A percentile compares a stretch with the other conserved stretches of the same genome.
Evolutionary conservation across 2,329 filamentous ascomycete genomes (phyloP).

Genomic region (Trichoderma citrinoviride): DNA sequence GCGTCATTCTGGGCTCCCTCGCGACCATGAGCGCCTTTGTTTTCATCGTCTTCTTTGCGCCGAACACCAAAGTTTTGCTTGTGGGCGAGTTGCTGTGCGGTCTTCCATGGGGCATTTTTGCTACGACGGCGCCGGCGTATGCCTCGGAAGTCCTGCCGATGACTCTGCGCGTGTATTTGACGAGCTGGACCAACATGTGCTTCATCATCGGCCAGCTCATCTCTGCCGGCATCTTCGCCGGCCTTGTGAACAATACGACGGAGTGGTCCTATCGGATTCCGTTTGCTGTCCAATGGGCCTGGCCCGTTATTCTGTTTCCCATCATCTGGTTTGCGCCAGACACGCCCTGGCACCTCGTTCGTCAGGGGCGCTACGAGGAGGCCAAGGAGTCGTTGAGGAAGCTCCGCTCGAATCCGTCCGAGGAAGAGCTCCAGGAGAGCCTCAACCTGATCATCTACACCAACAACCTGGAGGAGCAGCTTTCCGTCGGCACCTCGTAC

Average conservation of each 20-base stretch:
- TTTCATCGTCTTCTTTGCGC: slow-evolving; percentile 47
- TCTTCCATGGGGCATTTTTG: slow-evolving; percentile 46
- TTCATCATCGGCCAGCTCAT: slow-evolving; percentile 48
- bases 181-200: slow-evolving; percentile 47
- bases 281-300: slow-evolving; percentile 50
- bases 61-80: slow-evolving; percentile 38
- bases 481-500: slow-evolving; percentile 41
- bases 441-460: slow-evolving; percentile 45
- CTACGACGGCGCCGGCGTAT: slow-evolving; percentile 46
- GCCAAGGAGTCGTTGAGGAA: slow-evolving; percentile 36
- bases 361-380: slow-evolving; percentile 34
- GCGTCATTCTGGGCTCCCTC: slow-evolving; percentile 22
- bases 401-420: slow-evolving; percentile 28
- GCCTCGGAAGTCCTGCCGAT: slow-evolving; percentile 44
- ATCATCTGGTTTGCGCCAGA: slow-evolving; percentile 45
- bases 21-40: slow-evolving; percentile 41
- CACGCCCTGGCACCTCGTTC: slow-evolving; percentile 44
- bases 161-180: slow-evolving; percentile 44
- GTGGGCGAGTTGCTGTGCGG: slow-evolving; percentile 46
- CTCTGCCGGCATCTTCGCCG: slow-evolving; percentile 34
- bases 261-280: slow-evolving; percentile 49
- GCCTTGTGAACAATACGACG: slow-evolving; percentile 31
- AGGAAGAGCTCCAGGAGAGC: slow-evolving; percentile 20
- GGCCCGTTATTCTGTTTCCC: slow-evolving; percentile 43
- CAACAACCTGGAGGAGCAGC: slow-evolving; percentile 39